Conservation (phyloP, 495 filamentous ascomycete genomes). For the Lepidopterella palustris region DNA sequence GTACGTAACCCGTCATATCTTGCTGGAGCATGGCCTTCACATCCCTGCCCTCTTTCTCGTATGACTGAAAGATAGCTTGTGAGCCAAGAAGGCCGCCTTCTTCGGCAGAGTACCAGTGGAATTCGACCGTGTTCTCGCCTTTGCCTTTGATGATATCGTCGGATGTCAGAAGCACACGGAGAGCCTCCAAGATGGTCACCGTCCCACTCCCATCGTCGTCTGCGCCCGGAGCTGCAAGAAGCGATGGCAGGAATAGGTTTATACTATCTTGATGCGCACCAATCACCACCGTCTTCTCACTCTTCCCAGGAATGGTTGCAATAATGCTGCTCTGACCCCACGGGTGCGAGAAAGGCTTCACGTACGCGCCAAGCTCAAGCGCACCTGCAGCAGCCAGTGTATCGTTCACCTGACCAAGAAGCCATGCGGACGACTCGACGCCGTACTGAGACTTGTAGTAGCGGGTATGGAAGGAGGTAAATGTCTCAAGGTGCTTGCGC, state of each 20-base stretch:
- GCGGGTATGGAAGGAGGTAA: constrained; percentile 78
- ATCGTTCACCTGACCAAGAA: constrained; percentile 65
- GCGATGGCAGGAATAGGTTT: constrained; percentile 79
- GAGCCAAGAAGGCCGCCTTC: constrained; percentile 73
- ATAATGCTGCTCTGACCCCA: constrained; percentile 93
- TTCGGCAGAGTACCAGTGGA: constrained; percentile 93
- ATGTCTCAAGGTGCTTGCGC: constrained; percentile 53
- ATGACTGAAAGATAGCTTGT: constrained; percentile 81
- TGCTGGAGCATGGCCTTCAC: constrained; percentile 98
- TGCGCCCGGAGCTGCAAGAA: constrained; percentile 70
- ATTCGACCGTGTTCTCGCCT: constrained; percentile 77
- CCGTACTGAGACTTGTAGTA: constrained; percentile 87
- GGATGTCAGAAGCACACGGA: constrained; percentile 55
- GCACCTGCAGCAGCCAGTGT: constrained; percentile 67
- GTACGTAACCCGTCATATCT: constrained; percentile 94
- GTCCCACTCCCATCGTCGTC: constrained; percentile 74
- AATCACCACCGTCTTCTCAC: constrained; percentile 73
- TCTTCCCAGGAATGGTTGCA: constrained; percentile 83
- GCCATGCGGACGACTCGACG: constrained; percentile 83
- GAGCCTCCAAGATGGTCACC: constrained; percentile 68
- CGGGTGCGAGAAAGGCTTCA: constrained; percentile 65
- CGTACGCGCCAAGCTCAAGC: constrained; percentile 57
- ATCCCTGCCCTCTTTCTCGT: constrained; percentile 66
- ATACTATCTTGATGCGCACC: constrained; percentile 79
- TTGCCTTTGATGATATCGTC: constrained; percentile 50